Conservation (phyloP, 2,329 filamentous ascomycete genomes). For the Rhynchosporium secalis region DNA sequence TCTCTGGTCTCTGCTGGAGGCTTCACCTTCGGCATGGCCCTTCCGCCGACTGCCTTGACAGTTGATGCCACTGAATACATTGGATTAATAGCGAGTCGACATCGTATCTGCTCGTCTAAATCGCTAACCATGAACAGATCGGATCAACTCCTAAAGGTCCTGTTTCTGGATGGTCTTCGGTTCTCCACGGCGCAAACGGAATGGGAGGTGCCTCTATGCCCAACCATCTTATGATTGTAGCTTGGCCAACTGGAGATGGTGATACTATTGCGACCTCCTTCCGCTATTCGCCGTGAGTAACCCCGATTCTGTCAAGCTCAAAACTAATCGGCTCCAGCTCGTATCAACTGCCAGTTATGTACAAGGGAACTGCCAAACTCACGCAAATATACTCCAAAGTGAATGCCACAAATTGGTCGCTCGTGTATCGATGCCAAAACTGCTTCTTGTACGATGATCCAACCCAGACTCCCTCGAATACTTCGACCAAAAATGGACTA, state of each 20-base stretch:
- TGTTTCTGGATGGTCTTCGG: conserved; percentile 57
- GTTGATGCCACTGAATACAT: conserved; percentile 57
- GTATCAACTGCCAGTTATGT: conserved; percentile 58
- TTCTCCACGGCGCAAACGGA: conserved; percentile 52
- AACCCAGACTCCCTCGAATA: conserved; percentile 44
- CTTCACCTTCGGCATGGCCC: conserved; percentile 55
- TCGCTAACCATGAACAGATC: conserved; percentile 21
- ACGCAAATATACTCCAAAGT: conserved; percentile 60
- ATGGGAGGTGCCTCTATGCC: conserved; percentile 49
- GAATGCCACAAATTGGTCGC: conserved; percentile 57
- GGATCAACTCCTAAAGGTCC: conserved; percentile 47
- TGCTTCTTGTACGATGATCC: conserved; percentile 56
- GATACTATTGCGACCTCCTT: conserved; percentile 57
- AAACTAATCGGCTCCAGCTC: conserved; percentile 42
- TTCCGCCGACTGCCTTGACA: conserved; percentile 51
- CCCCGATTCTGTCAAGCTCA: neutral
- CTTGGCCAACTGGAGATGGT: conserved; percentile 52
- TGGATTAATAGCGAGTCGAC: conserved; percentile 52
- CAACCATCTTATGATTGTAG: conserved; percentile 56
- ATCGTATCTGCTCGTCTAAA: no score
- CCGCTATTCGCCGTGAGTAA: conserved; percentile 49
- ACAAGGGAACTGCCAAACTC: conserved; percentile 61
- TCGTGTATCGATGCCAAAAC: conserved; percentile 65
- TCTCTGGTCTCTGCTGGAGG: conserved; percentile 41
- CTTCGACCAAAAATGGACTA: conserved; percentile 47